phyloP scores from a whole-genome alignment of 1,139 yeast species.

The Pichia sorboxylosa region DNA sequence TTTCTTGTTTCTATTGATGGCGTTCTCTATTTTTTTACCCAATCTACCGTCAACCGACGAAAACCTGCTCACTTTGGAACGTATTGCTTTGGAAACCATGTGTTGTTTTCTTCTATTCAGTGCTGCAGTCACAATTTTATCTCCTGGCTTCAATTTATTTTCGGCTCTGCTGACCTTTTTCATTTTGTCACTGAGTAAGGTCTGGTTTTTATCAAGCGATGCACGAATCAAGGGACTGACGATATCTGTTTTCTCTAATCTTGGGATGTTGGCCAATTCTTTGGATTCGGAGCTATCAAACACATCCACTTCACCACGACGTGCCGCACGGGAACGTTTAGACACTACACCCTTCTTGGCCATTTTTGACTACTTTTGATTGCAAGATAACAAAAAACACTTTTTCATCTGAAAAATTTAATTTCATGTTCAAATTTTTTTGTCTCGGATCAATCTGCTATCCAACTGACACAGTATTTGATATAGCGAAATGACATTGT shows the following conservation, averaged over 20 bases:
- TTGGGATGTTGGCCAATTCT: conserved; percentile 40
- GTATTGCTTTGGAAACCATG: conserved; percentile 30
- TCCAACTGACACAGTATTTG: too few species aligned
- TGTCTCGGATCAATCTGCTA: too few species aligned
- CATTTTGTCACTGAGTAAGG: conserved; percentile 42
- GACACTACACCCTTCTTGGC: conserved; percentile 30
- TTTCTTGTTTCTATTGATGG: conserved; percentile 50
- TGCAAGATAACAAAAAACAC: too few species aligned
- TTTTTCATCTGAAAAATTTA: too few species aligned
- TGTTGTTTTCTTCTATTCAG: conserved; percentile 21
- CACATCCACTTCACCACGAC: conserved; percentile 40
- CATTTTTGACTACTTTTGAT: too few species aligned
- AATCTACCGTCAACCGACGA: conserved; percentile 44
- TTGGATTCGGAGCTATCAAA: conserved; percentile 29
- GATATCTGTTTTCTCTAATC: conserved; percentile 46
- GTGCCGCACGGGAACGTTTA: conserved; percentile 66
- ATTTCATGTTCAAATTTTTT: too few species aligned
- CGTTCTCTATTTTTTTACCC: conserved; percentile 49
- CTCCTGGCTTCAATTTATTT: conserved; percentile 22
- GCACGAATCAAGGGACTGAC: conserved; percentile 56
- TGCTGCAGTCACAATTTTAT: conserved; percentile 20
- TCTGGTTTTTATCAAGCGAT: conserved; percentile 53
- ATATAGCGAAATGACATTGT: too few species aligned
- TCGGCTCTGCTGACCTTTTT: conserved; percentile 28
- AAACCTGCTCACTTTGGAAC: conserved; percentile 35